These are phyloP conservation scores for Aspergillus diversus DNA, from an alignment of 495 filamentous ascomycete species.

Conservation along the genomic window DNA sequence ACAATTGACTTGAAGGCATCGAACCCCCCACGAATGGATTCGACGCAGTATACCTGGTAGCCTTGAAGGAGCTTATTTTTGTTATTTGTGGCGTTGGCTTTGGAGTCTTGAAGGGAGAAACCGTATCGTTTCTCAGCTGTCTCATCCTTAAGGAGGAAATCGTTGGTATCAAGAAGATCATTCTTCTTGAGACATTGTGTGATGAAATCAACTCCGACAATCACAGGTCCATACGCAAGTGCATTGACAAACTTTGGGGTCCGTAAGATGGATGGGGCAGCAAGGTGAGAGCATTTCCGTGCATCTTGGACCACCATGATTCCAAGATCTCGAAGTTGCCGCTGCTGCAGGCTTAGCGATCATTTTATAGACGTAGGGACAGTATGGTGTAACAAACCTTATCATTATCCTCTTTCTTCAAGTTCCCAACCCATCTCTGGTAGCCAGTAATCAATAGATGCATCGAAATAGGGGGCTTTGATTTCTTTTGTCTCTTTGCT, in stretches of 20 bases:
- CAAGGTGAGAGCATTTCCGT: constrained; percentile 78
- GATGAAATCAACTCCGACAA: constrained; percentile 79
- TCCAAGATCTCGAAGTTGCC: constrained; percentile 80
- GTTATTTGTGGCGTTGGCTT: constrained; percentile 72
- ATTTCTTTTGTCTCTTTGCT: constrained; percentile 65
- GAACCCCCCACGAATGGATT: constrained; percentile 74
- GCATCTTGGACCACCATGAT: constrained; percentile 78
- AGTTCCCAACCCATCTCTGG: constrained; percentile 71
- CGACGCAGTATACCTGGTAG: constrained; percentile 79
- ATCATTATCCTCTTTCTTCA: constrained; percentile 74
- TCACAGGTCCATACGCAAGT: constrained; percentile 72
- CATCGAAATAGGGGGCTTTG: constrained; percentile 63
- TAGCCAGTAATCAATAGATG: constrained; percentile 79
- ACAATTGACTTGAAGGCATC: constrained; percentile 84
- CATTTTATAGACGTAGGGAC: constrained; percentile 2
- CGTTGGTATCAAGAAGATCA: constrained; percentile 59
- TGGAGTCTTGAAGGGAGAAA: constrained; percentile 66
- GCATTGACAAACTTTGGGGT: constrained; percentile 93
- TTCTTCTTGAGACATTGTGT: constrained; percentile 68
- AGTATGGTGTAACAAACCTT: constrained; percentile 59
- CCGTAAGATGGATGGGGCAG: constrained; percentile 81
- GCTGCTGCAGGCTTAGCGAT: constrained; percentile 53
- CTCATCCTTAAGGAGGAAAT: constrained; percentile 69
- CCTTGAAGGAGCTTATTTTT: constrained; percentile 70
- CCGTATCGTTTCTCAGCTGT: constrained; percentile 70